These are phyloP conservation scores for Neurospora sp. DNA, from an alignment of 495 filamentous ascomycete species.

Conservation along the genomic window DNA sequence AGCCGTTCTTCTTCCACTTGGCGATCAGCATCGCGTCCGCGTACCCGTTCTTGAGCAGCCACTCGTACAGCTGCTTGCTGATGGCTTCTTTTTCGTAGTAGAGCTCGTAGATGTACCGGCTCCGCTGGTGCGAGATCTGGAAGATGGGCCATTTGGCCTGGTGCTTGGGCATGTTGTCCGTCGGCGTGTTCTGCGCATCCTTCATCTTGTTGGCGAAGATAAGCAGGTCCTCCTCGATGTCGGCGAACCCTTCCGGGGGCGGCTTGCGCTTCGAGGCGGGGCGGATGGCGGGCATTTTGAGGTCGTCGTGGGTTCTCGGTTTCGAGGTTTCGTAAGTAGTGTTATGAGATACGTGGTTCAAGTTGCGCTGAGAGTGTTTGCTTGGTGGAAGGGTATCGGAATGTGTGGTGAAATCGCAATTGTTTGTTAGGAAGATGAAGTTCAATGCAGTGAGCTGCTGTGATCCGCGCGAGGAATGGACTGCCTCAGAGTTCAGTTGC, in stretches of 20 bases:
- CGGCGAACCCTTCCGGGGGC: slow-evolving; percentile 89
- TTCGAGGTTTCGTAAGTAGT: background rate
- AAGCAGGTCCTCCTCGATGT: slow-evolving; percentile 92
- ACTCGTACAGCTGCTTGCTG: slow-evolving; percentile 82
- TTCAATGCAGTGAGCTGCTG: background rate
- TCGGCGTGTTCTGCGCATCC: slow-evolving; percentile 73
- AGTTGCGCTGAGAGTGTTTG: background rate
- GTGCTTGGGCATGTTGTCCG: slow-evolving; percentile 50
- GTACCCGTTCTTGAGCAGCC: slow-evolving; percentile 92
- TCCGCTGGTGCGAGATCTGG: slow-evolving; percentile 92
- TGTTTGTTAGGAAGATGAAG: background rate
- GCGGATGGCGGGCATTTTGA: slow-evolving; percentile 75
- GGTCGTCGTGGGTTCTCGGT: slow-evolving; percentile 12
- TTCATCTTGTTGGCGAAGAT: slow-evolving; percentile 99
- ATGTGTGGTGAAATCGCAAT: background rate
- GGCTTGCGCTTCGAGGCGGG: slow-evolving; percentile 71
- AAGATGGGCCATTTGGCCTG: slow-evolving; percentile 95
- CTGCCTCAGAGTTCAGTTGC: background rate
- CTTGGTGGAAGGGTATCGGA: background rate
- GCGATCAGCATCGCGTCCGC: slow-evolving; percentile 91
- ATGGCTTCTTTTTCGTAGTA: slow-evolving; percentile 98
- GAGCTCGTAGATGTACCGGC: slow-evolving; percentile 88
- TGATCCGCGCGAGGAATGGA: background rate
- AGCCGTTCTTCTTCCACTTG: slow-evolving; percentile 99
- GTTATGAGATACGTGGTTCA: background rate